These are phyloP conservation scores for Nissolia schottii DNA, from an alignment of 306 rosid species.

Conservation along the genomic window DNA sequence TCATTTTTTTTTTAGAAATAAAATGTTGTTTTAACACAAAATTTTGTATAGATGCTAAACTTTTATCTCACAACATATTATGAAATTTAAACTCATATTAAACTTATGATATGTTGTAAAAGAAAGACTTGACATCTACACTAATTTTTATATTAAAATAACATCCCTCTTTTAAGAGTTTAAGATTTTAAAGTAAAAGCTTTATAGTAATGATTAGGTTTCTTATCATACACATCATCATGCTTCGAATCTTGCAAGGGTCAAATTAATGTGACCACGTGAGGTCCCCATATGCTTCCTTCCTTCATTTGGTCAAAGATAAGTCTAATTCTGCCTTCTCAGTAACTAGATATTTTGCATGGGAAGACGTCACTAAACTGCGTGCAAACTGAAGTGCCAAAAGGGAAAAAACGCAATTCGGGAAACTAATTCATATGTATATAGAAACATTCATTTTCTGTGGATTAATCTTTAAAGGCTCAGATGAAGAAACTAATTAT, in stretches of 20 bases:
- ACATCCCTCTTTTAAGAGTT: too few relatives aligned
- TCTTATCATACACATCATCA: constrained; percentile 19
- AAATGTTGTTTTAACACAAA: too few relatives aligned
- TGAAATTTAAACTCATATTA: too few relatives aligned
- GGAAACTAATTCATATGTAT: too few relatives aligned
- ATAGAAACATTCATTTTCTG: not conserved
- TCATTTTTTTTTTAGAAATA: not conserved
- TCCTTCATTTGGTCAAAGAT: constrained; percentile 39
- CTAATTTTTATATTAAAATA: too few relatives aligned
- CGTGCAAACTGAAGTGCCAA: not conserved
- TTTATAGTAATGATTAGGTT: constrained; percentile 32
- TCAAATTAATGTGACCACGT: constrained; percentile 38
- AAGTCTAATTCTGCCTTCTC: constrained; percentile 23
- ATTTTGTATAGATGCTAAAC: too few relatives aligned
- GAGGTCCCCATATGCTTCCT: constrained; percentile 46
- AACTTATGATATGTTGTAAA: too few relatives aligned
- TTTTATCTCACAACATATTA: too few relatives aligned
- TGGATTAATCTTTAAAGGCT: not conserved
- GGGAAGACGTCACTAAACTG: constrained; percentile 20
- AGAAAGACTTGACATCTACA: too few relatives aligned
- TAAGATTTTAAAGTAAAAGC: constrained; percentile 17
- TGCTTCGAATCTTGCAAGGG: constrained; percentile 34
- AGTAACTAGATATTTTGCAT: constrained; percentile 27
- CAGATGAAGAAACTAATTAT: not conserved
- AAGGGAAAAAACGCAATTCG: not conserved